A percentile compares a stretch with the other conserved stretches of the same genome.
Conservation (phyloP, 2,329 filamentous ascomycete genomes). For the Trichoderma lentiforme region DNA sequence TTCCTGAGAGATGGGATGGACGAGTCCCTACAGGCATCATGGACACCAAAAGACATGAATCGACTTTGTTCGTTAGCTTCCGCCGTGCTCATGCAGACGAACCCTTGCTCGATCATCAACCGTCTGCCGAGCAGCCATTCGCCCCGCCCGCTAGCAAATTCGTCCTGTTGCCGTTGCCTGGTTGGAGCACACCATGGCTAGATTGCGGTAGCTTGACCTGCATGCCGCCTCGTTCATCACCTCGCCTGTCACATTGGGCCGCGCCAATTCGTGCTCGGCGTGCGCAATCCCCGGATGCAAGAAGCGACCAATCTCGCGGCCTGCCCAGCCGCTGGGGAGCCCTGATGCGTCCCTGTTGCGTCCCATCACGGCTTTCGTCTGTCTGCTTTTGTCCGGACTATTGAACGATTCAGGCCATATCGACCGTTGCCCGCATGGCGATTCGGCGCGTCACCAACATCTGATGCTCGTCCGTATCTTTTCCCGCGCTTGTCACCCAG, state of each 20-base stretch:
- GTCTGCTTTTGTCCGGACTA: slow-evolving; percentile 17
- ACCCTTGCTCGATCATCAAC: slow-evolving; percentile 7
- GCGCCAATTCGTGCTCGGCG: slow-evolving; percentile 22
- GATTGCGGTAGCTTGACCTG: slow-evolving; percentile 19
- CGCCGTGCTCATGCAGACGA: slow-evolving; percentile 2
- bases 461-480: slow-evolving; percentile 1
- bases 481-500: not conserved
- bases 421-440: slow-evolving; percentile 28
- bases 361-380: not conserved
- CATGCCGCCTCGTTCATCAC: slow-evolving; percentile 27
- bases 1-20: not conserved
- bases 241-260: slow-evolving; percentile 18
- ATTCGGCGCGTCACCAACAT: slow-evolving; percentile 27
- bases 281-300: slow-evolving; percentile 7
- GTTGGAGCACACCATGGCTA: not conserved
- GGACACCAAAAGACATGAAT: not conserved
- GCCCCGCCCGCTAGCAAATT: slow-evolving; percentile 2
- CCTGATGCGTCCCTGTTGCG: not conserved
- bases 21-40: not conserved
- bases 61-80: slow-evolving; percentile 3
- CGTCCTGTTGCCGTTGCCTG: not conserved
- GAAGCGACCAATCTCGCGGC: slow-evolving; percentile 52
- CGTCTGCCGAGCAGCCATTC: slow-evolving; percentile 13
- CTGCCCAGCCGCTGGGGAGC: slow-evolving; percentile 39
- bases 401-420: slow-evolving; percentile 24